Percentiles rank a stretch among this genome's conserved stretches.
These are phyloP conservation scores for Lathyrus oleraceus DNA, from an alignment of 306 rosid species.

Conservation along the genomic window DNA sequence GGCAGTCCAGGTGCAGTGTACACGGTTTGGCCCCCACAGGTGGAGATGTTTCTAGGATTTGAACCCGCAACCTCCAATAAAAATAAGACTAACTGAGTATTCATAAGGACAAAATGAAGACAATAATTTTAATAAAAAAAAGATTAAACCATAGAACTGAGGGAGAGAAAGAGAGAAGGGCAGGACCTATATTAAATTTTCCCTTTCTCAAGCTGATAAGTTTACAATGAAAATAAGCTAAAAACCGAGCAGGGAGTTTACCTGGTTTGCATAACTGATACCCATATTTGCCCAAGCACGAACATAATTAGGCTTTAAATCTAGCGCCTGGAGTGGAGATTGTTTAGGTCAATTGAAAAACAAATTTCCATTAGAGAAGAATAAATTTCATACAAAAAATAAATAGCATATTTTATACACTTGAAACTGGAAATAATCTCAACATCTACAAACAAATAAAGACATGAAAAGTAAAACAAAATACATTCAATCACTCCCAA, in stretches of 20 bases:
- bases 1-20: too few species aligned
- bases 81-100: neutral
- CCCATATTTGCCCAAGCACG: constrained; percentile 99
- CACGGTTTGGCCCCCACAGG: too few species aligned
- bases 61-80: neutral
- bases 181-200: neutral
- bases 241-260: constrained; percentile 31
- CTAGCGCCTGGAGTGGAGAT: constrained; percentile 68
- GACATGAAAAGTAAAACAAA: constrained; percentile 14
- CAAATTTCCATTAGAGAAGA: constrained; percentile 20
- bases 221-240: constrained; percentile 19
- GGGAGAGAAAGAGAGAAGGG: too few species aligned
- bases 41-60: too few species aligned
- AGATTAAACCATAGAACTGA: neutral
- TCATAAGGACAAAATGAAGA: neutral
- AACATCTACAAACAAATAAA: neutral
- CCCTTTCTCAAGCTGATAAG: constrained; percentile 14
- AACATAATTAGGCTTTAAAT: constrained; percentile 96
- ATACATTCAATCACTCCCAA: too few species aligned
- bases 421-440: neutral
- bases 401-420: constrained; percentile 5
- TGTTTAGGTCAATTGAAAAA: constrained; percentile 18
- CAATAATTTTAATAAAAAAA: neutral
- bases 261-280: constrained; percentile 98
- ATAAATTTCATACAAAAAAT: constrained; percentile 1